phyloP scores from a whole-genome alignment of 2,329 filamentous ascomycete genomes.

The Blastomyces silverae region DNA sequence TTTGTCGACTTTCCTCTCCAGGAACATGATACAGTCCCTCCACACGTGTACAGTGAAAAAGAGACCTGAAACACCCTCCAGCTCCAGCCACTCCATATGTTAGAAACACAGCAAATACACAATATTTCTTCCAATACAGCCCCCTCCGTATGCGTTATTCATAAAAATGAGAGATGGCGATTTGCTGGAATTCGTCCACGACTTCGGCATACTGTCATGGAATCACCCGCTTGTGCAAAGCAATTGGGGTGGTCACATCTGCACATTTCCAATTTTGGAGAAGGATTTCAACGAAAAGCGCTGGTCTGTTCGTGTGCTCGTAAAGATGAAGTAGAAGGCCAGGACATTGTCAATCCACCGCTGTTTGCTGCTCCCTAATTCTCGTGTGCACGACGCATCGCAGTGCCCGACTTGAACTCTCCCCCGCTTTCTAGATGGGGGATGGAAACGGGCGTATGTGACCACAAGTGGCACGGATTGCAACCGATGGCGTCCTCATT shows the following conservation, averaged over 20 bases:
- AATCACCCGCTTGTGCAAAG: not conserved
- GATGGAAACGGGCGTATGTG: not conserved
- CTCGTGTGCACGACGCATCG: not conserved
- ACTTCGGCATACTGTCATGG: not conserved
- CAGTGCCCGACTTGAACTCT: not conserved
- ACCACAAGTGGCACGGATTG: not conserved
- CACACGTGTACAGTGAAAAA: not conserved
- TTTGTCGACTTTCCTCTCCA: not conserved
- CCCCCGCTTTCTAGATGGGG: not conserved
- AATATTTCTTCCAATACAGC: not conserved
- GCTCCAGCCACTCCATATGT: not conserved
- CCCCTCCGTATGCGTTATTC: not conserved
- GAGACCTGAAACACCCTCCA: not conserved
- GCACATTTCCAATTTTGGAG: not conserved
- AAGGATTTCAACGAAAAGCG: not conserved
- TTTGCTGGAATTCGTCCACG: not conserved
- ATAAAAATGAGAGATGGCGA: not conserved
- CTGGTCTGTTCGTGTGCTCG: not conserved
- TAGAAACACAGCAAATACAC: not conserved
- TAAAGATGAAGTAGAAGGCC: not conserved
- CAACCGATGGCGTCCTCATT: not conserved
- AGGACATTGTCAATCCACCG: not conserved
- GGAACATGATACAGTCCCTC: not conserved
- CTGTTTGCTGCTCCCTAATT: not conserved
- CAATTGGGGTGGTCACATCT: not conserved